A percentile compares a stretch with the other conserved stretches of the same genome.
phyloP scores from a whole-genome alignment of 1,139 yeast species.

The Entelexis sorbosivorans region DNA sequence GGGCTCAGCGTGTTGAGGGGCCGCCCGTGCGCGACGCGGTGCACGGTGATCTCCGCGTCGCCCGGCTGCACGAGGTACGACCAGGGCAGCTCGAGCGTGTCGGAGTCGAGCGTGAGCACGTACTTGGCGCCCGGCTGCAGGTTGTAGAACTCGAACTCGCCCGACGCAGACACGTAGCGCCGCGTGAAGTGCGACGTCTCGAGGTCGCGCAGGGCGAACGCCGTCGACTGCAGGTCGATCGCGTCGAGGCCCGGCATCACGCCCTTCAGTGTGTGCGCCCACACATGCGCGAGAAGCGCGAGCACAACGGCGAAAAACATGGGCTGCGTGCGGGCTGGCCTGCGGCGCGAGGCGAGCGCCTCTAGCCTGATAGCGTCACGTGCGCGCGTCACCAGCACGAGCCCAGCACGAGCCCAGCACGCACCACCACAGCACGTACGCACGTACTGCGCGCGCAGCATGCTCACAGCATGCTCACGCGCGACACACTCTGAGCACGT shows the following conservation, averaged over 20 bases:
- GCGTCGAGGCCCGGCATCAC: not conserved
- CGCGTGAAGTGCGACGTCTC: constrained; percentile 2
- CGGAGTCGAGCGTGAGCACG: constrained; percentile 26
- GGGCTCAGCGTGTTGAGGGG: constrained; percentile 28
- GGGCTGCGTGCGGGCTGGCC: not conserved
- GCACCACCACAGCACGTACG: no score
- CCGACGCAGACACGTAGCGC: constrained; percentile 11
- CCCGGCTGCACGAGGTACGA: constrained; percentile 22
- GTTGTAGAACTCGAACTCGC: constrained; percentile 19
- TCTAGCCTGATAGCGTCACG: constrained; percentile 1
- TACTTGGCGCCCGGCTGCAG: constrained; percentile 13
- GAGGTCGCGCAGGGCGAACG: constrained; percentile 14
- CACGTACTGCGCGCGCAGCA: no score
- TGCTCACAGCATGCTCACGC: no score
- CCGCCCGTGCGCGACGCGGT: constrained; percentile 27
- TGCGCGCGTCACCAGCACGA: no score
- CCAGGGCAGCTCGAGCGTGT: constrained; percentile 15
- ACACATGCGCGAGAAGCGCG: not conserved
- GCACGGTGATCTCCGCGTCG: constrained; percentile 20
- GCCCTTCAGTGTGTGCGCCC: constrained; percentile 14
- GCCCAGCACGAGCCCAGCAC: no score
- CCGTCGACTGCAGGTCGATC: constrained; percentile 12
- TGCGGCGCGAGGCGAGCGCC: not conserved
- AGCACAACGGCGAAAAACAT: constrained; percentile 4
- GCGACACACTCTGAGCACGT: no score